Evolutionary conservation across 2,329 filamentous ascomycete species (phyloP), one percentile per base, ranked within the genome.

Genomic region (Penicillium sclerotigenum): DNA sequence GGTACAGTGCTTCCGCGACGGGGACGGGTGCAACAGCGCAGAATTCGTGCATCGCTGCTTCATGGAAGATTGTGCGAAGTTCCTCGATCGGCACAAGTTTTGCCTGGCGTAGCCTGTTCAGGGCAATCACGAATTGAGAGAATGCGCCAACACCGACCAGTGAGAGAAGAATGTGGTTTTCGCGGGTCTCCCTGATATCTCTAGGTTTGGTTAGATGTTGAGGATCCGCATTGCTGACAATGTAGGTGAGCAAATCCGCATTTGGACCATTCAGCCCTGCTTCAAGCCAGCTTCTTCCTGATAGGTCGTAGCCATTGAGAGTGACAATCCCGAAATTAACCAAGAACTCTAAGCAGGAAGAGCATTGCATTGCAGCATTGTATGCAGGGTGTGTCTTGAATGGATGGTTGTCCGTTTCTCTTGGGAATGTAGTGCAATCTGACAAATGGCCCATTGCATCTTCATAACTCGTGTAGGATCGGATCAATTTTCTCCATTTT

Each of bases 271-370:
- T 42, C 8, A 54, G 28, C 26, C 20, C 52, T 29, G 52, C 52
- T 20, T 54, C 45, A 9, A 54, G 16, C 52, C 52, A 54, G 22
- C 20, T 54, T 14, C 52, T 40, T 10, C 45, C 52, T 6, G 52
- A 54, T n/a, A 41, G 16, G 13, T 54, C 52, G 22, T 54, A 54
- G 4, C 52, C 52, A 13, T 13, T 42, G 9, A 26, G 18, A 0
- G 11, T 36, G 22, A 42, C 52, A 7, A 54, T 41, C 4, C 13
- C 28, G 3, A 28, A 28, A 1, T 40, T 1, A 8, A 40, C 28
- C n/a, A 54, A n/a, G 18, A 54, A 54, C 3, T 48, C 18, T 11
- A 54, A 33, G 22, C 52, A 54, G 3, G 26, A n/a, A 9, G 34
- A 16, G n/a, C 52, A 54, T 22, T 49, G 29, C n/a, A 42, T 5